These are phyloP conservation scores for Tinospora cordifolia DNA, from an alignment of 164 flowering plant species.

Conservation along the genomic window DNA sequence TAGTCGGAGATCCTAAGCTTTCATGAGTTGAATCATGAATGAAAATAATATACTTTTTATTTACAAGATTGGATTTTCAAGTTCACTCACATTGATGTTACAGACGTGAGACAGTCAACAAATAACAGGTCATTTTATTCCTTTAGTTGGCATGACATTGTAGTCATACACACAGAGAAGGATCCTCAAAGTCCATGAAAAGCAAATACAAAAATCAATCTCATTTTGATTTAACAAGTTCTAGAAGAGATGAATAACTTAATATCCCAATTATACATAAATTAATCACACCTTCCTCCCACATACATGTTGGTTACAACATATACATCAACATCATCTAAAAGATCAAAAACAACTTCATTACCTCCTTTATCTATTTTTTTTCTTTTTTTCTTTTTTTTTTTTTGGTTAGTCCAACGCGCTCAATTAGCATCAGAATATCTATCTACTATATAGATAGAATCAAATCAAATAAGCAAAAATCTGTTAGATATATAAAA, in stretches of 20 bases:
- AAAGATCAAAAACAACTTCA: not conserved
- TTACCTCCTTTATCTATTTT: not conserved
- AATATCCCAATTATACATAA: not conserved
- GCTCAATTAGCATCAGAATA: not conserved
- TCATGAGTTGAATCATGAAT: too few relatives aligned
- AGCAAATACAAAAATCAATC: not conserved
- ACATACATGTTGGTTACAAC: not conserved
- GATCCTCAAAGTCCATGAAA: not conserved
- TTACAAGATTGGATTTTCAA: too few relatives aligned
- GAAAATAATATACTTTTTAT: too few relatives aligned
- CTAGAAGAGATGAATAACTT: not conserved
- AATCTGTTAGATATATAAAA: constrained; percentile 6
- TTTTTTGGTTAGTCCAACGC: not conserved
- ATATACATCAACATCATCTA: not conserved
- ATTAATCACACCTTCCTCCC: not conserved
- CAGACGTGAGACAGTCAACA: not conserved
- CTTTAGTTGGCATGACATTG: not conserved
- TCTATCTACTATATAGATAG: not conserved
- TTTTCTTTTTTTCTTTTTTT: not conserved
- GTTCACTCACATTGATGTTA: too few relatives aligned
- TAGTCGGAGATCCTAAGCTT: too few relatives aligned
- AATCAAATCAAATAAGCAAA: constrained; percentile 3
- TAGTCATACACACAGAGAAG: not conserved
- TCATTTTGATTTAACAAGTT: not conserved
- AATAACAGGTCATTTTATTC: not conserved